Evolutionary conservation across 345 rosid genomes (phyloP).

Genomic region (Mallotus nudiflorus): DNA sequence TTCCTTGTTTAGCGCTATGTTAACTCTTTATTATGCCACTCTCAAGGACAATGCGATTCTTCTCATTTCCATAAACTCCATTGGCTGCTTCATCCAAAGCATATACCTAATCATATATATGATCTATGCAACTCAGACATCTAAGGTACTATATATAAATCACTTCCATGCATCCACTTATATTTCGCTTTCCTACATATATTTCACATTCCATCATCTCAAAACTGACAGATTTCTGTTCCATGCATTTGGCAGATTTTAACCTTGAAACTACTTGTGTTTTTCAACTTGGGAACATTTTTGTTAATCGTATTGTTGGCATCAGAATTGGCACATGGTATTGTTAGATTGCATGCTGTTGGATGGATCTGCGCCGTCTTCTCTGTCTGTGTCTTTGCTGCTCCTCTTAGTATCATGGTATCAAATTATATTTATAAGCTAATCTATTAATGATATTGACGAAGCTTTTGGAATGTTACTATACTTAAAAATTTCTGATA

Average conservation of each 20-base stretch:
- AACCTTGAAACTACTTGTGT: conserved; percentile 32
- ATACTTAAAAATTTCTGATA: too few relatives aligned
- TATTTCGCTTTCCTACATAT: too few relatives aligned
- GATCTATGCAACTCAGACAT: conserved; percentile 36
- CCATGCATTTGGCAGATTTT: conserved; percentile 30
- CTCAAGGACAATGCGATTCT: conserved; percentile 28
- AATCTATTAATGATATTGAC: not conserved
- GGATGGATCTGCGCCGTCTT: conserved; percentile 58
- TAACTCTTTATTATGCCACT: conserved; percentile 37
- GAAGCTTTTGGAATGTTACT: too few relatives aligned
- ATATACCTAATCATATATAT: conserved; percentile 28
- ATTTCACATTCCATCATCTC: too few relatives aligned
- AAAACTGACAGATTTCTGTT: not conserved
- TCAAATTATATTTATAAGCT: not conserved
- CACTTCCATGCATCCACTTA: not conserved
- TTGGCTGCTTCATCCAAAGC: conserved; percentile 34
- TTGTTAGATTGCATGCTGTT: conserved; percentile 29
- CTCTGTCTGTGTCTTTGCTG: conserved; percentile 48
- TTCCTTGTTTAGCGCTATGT: conserved; percentile 40
- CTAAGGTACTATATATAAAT: conserved; percentile 22
- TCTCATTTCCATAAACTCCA: conserved; percentile 34
- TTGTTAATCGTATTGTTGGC: conserved; percentile 36
- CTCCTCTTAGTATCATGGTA: conserved; percentile 68
- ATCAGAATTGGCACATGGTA: conserved; percentile 18
- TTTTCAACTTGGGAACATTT: conserved; percentile 35